Evolutionary conservation across 106 monocot genomes (phyloP).

Genomic region (Acanthochlamys bracteata): DNA sequence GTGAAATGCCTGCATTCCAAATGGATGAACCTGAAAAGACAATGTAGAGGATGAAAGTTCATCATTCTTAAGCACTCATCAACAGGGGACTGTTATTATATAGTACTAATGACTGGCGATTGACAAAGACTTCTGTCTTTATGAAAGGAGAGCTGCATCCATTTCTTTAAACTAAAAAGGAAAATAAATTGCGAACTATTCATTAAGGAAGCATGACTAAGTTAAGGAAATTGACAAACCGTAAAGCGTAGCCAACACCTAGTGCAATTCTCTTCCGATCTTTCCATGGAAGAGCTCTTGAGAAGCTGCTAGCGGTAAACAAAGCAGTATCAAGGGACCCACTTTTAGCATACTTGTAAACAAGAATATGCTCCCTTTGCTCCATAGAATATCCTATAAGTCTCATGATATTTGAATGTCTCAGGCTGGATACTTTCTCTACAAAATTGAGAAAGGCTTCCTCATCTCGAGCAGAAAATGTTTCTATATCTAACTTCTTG

Average conservation of each 20-base stretch:
- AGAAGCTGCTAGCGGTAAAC: constrained; percentile 13
- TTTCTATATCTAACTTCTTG: constrained; percentile 50
- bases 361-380: constrained; percentile 30
- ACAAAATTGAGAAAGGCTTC: constrained; percentile 53
- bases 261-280: constrained; percentile 40
- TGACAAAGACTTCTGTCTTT: too few species aligned
- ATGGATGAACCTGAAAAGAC: constrained; percentile 44
- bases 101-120: not conserved
- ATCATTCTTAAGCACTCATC: not conserved
- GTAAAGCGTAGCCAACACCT: constrained; percentile 57
- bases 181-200: not conserved
- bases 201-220: not conserved
- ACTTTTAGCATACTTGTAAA: constrained; percentile 47
- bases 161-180: not conserved
- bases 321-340: constrained; percentile 50
- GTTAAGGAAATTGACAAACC: constrained; percentile 32
- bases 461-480: constrained; percentile 30
- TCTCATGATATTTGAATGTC: constrained; percentile 38
- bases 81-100: not conserved
- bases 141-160: not conserved
- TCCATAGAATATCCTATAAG: constrained; percentile 61
- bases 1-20: constrained; percentile 44
- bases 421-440: constrained; percentile 26
- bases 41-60: not conserved
- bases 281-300: constrained; percentile 52